Base-by-base conservation (phyloP, 2,329 filamentous ascomycete species). In the Nannizziopsis arthrosporioides region DNA sequence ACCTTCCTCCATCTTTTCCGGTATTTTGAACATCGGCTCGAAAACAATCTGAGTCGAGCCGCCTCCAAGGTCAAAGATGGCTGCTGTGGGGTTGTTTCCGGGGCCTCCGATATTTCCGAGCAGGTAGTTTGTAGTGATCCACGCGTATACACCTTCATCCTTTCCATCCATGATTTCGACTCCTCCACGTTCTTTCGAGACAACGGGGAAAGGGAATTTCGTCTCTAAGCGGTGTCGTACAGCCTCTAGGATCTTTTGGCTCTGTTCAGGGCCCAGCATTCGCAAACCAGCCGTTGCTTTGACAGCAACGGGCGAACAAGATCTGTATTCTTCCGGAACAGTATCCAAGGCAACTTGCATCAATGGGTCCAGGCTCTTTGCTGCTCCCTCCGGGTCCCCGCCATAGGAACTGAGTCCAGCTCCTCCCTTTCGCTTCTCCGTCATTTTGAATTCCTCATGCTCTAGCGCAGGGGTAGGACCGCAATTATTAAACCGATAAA, bases 401-500 rank as follows among this genome's bases (percentile, higher is more conserved):
- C 82, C 82, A 68, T 89, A 98, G 34, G 87, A 84, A 64, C 88
- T 95, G 58, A 98, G 73, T 17, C 81, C 81, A 17, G 78, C 80
- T 70, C 92, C 72, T 52, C 88, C 87, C 47, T 85, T 77, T 57
- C 77, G 81, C 76, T 87, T 90, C 63, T 85, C 81, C 9, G 89
- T 96, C 84, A 89, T 88, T 73, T 90, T 82, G 69, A 98, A 98
- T 50, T 85, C 77, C 64, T 98, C 92, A 62, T 81, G 73, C 70
- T 98, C 92, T 44, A 98, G 78, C 69, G 95, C 89, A 19, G 92
- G 92, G n/a, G 89, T 89, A 6, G 86, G 71, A 10, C 89, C 92
- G 71, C 90, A 98, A 73, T 96, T 96, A 75, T 96, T 96, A 78
- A 96, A 98, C 64, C 88, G 85, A 76, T 95, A 98, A 51, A 96